Conservation (phyloP, 2,329 filamentous ascomycete genomes). For the Curvularia sp. region DNA sequence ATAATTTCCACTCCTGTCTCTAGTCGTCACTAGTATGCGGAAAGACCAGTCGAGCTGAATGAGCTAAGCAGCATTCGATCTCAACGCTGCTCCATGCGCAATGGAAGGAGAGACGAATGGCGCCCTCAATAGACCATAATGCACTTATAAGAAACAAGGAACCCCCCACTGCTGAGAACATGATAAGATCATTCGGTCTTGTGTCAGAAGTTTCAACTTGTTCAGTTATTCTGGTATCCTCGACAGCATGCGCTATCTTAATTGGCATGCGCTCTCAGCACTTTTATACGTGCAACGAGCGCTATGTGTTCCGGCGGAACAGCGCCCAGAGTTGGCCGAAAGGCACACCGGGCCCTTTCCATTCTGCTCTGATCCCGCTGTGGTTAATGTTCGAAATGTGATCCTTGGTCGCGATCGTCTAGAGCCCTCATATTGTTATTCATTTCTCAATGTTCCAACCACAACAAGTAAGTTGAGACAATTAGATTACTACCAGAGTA, state of each 20-base stretch:
- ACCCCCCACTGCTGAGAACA: not conserved
- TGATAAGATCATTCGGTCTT: not conserved
- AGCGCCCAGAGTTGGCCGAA: not conserved
- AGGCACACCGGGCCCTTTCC: not conserved
- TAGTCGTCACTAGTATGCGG: not conserved
- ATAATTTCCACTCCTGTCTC: conserved; percentile 1
- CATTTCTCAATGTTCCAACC: not conserved
- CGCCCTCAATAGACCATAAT: not conserved
- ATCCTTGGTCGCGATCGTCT: not conserved
- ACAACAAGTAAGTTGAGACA: conserved; percentile 1
- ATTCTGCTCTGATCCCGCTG: conserved; percentile 2
- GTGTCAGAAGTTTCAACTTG: not conserved
- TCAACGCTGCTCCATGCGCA: not conserved
- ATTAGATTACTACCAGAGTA: not conserved
- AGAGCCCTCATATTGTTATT: conserved; percentile 3
- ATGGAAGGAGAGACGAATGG: not conserved
- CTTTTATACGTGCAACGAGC: not conserved
- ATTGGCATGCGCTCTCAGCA: not conserved
- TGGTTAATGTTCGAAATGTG: conserved; percentile 1
- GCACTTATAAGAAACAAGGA: not conserved
- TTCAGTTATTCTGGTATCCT: conserved; percentile 1
- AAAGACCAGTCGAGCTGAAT: not conserved
- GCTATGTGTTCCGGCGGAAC: not conserved
- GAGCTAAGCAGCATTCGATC: not conserved
- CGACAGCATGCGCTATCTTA: conserved; percentile 1